Base-by-base conservation (phyloP, 2,329 filamentous ascomycete species). In the Aspergillus fijiensis region DNA sequence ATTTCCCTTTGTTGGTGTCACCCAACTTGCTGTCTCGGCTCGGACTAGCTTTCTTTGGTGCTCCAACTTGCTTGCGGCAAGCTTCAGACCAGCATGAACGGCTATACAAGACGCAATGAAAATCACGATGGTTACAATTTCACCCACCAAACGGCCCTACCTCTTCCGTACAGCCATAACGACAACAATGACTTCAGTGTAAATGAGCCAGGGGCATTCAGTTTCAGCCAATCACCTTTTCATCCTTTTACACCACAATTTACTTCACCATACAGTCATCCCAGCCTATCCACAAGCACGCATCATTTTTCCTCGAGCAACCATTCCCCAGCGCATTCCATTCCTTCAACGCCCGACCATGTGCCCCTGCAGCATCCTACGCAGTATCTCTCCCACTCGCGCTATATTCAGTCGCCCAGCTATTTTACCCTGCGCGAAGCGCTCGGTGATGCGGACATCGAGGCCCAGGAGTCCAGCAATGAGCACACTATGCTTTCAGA, bases 401-500 rank as follows among this genome's bases (percentile, higher is more conserved):
- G 72, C 14, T 77, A 70, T 61, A 64, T 70, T 23, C 70, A 72
- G 33, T 68, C 70, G 9, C 70, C 69, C 39, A 70, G 70, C n/a
- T 76, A 73, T 64, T 63, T 73, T 12, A 68, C 72, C 42, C 66
- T 74, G 14, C 74, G 74, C 35, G 77, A 78, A 50, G 67, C 69
- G 27, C 66, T 72, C 47, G 65, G 66, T 49, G 74, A 76, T 53
- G 69, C 72, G 33, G 75, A 76, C 19, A 77, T 80, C 39, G 79
- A 81, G 66, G 74, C 70, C 58, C 79, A 81, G 65, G 76, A 78
- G 42, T 80, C 78, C 45, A 68, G 69, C 42, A 79, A 80, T 60
- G 75, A 79, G 62, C 68, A 70, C 19, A 75, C 74, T 3, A 78
- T 77, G 76, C 65, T 76, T 14, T 81, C 79, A 19, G 79, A 81